Base-by-base conservation (phyloP, 129 eudicot species). In the Tagetes patula region DNA sequence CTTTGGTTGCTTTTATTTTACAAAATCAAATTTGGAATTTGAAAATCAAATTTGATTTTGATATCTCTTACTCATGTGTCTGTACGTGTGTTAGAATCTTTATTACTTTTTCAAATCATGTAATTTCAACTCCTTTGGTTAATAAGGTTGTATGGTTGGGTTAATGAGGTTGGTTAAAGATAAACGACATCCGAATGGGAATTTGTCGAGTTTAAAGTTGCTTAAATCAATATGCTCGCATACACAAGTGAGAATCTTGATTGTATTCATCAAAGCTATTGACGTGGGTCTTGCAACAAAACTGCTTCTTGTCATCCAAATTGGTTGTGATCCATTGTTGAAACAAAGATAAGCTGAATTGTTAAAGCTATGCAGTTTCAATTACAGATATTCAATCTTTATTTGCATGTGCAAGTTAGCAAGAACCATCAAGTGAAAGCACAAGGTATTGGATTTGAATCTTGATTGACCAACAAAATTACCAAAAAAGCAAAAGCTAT, bases 261-360 rank as follows among this genome's bases (percentile, higher is more conserved):
- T 81, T 75, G 70, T 84, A 78, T 55, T 78, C 85, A 1, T 64
- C 83, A 4, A 60, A 4, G 88, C 83, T 7, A 85, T 84, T 3
- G 84, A 84, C 42, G 85, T 81, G 6, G 88, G 88, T 71, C 88
- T 84, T 42, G 85, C 85, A 31, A 85, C 88, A 42, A 84, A 84
- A 81, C 83, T 84, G 4, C 83, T 84, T 1, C 85, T 84, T 32
- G 79, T 84, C 2, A 84, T 84, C 33, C 85, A 84, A 50, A 84
- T 85, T 34, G 85, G 85, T 6, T 84, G 88, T 58, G 82, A 75
- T 71, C 85, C 88, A 0, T 80, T 81, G 61, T 65, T 84, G 11
- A 84, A 84, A 74, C 88, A 81, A 27, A 65, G 75, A 40, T 84
- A 85, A 7, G 78, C 84, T 5, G 88, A 84, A 66, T 79, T 84